Percentiles rank a stretch among this genome's conserved stretches.
Evolutionary conservation across 83 land plant genomes (phyloP).

Genomic region (Diphasiastrum complanatum): DNA sequence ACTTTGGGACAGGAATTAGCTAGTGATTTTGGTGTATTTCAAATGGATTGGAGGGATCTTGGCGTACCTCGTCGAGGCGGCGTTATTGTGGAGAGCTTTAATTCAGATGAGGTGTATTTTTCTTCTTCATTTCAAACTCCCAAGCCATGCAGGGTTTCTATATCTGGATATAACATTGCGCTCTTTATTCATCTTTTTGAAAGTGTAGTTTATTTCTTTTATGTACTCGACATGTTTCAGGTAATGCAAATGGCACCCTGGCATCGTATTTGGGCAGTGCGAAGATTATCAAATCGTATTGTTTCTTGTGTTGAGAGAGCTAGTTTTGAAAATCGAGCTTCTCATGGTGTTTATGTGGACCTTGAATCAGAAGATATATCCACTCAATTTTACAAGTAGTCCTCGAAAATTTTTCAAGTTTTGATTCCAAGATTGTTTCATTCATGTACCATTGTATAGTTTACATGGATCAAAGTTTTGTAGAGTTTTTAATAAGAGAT

Average conservation of each 20-base stretch:
- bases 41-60: slow-evolving; percentile 49
- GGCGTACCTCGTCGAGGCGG: slow-evolving; percentile 47
- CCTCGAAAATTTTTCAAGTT: too few relatives aligned
- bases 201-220: background rate
- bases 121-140: background rate
- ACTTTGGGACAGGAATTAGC: slow-evolving; percentile 26
- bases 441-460: too few relatives aligned
- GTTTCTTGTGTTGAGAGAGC: slow-evolving; percentile 28
- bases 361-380: slow-evolving; percentile 2
- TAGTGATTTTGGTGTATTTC: slow-evolving; percentile 30
- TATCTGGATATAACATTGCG: background rate
- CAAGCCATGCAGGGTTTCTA: background rate
- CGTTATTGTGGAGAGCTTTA: slow-evolving; percentile 38
- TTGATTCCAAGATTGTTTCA: too few relatives aligned
- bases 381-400: background rate
- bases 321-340: slow-evolving; percentile 16
- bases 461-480: too few relatives aligned
- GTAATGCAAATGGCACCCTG: slow-evolving; percentile 30
- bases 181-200: background rate
- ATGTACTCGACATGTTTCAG: slow-evolving; percentile 1
- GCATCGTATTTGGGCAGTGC: slow-evolving; percentile 31
- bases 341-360: slow-evolving; percentile 20
- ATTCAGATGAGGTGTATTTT: slow-evolving; percentile 37
- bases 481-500: too few relatives aligned
- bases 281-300: slow-evolving; percentile 25